Percentiles rank a stretch among this genome's conserved stretches.
These are phyloP conservation scores for Alopecurus myosuroides DNA, from an alignment of 176 grass and related monocot species.

Conservation along the genomic window DNA sequence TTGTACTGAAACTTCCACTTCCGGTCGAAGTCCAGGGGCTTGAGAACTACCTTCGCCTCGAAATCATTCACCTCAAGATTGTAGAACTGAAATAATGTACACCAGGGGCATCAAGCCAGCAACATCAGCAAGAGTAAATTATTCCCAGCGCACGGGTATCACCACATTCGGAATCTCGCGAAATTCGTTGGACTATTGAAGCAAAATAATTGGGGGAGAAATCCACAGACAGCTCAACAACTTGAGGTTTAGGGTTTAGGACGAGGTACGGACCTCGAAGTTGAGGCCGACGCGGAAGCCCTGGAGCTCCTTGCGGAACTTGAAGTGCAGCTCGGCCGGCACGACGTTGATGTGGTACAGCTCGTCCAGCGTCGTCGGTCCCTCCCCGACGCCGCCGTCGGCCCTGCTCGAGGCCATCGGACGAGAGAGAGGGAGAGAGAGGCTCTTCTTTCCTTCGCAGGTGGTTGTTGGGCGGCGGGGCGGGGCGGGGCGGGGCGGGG, in stretches of 20 bases:
- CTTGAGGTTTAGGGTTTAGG: conserved; percentile 6
- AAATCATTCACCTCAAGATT: conserved; percentile 79
- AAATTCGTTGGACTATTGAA: neutral
- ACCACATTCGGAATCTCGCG: neutral
- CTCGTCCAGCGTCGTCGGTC: conserved; percentile 70
- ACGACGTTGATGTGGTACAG: conserved; percentile 88
- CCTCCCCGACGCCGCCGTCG: conserved; percentile 38
- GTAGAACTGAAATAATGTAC: conserved; percentile 53
- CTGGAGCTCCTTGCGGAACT: conserved; percentile 93
- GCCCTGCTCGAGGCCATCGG: conserved; percentile 46
- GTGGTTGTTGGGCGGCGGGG: conserved; percentile 19
- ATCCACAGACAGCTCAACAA: neutral
- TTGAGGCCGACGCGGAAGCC: conserved; percentile 84
- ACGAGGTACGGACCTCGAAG: conserved; percentile 62
- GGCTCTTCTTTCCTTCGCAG: neutral
- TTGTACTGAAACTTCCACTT: conserved; percentile 82
- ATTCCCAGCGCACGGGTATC: neutral
- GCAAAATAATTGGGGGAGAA: neutral
- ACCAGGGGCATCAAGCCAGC: neutral
- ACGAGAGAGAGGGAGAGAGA: neutral
- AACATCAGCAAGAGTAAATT: neutral
- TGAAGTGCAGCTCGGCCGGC: conserved; percentile 86
- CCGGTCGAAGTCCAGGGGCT: conserved; percentile 59
- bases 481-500: neutral
- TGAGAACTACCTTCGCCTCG: conserved; percentile 81